Evolutionary conservation across 2,329 filamentous ascomycete genomes (phyloP), one percentile per base, ranked within the genome.

Genomic region (Hypoxylon sp.): DNA sequence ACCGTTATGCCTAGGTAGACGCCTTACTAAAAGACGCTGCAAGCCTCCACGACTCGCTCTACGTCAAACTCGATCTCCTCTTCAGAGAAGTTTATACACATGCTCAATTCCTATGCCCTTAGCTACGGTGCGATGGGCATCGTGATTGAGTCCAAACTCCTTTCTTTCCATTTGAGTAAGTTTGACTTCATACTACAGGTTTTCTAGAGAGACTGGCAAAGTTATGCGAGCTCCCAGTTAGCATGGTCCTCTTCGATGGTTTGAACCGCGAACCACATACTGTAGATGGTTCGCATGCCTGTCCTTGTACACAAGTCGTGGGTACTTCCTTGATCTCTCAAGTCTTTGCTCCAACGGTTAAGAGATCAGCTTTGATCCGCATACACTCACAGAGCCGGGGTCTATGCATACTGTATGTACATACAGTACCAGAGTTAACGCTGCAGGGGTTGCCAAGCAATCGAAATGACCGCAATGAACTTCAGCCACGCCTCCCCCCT

Each of bases 391-490:
- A 31, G 61, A 21, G 39, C 48, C 57, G 47, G 60, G 60, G 47
- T 54, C 17, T 52, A 59, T 65, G 52, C 42, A 53, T 59, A 67
- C 51, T 42, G 52, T 21, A 53, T 54, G 27, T 64, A 42, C 39
- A 21, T 57, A 56, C 56, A 48, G 50, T 64, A 39, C 59, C 54
- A 31, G 50, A 29, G 35, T 53, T 57, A 44, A 68, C 54, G 42
- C 66, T 46, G 52, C 60, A 67, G 66, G 62, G 66, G 56, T 37
- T 46, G 68, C 52, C 46, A 70, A 65, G 63, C 39, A 32, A 37
- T 29, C 19, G 52, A 57, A 59, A 64, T 68, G 67, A 60, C 69
- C 67, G 67, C 69, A 65, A 62, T 67, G 52, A 27, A 63, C 66
- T 67, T 69, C 66, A 69, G 69, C 69, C 69, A 69, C 62, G 50